Conservation (phyloP, 1,284 basidiomycete genomes). For the Amylostereum chailletii region DNA sequence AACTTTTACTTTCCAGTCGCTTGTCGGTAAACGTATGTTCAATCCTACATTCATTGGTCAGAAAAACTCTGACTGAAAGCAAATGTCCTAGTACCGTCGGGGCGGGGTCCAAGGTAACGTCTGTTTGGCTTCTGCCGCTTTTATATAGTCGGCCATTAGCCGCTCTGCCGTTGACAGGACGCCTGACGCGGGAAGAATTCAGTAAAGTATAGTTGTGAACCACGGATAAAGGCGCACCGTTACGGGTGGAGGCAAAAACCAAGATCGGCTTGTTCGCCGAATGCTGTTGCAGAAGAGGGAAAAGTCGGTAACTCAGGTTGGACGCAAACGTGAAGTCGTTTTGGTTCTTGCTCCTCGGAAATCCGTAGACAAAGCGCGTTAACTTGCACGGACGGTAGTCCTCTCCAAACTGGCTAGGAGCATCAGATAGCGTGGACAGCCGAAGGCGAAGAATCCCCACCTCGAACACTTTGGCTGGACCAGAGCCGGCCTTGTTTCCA, state of each 20-base stretch:
- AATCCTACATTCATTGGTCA: constrained; percentile 27
- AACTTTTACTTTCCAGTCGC: constrained; percentile 43
- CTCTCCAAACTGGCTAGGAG: constrained; percentile 70
- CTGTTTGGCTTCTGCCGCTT: constrained; percentile 39
- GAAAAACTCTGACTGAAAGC: background rate
- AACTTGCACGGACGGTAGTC: constrained; percentile 84
- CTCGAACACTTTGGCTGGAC: constrained; percentile 64
- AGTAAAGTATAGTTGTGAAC: constrained; percentile 1
- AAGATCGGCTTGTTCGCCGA: constrained; percentile 73
- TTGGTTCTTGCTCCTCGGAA: constrained; percentile 45
- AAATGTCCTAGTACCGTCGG: constrained; percentile 27
- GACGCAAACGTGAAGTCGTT: constrained; percentile 80
- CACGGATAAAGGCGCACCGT: constrained; percentile 38
- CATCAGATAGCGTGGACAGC: background rate
- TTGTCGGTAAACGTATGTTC: constrained; percentile 52
- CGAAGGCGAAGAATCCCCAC: constrained; percentile 26
- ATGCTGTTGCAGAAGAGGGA: constrained; percentile 59
- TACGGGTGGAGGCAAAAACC: constrained; percentile 82
- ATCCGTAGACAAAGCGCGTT: constrained; percentile 59
- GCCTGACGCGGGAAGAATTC: constrained; percentile 29
- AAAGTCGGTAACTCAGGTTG: constrained; percentile 70
- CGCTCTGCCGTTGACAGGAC: constrained; percentile 67
- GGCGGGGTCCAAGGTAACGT: constrained; percentile 58
- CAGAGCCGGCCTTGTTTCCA: constrained; percentile 35
- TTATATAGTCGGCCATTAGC: constrained; percentile 63